Base-by-base conservation (phyloP, 345 rosid species). In the Litchi chinensis region DNA sequence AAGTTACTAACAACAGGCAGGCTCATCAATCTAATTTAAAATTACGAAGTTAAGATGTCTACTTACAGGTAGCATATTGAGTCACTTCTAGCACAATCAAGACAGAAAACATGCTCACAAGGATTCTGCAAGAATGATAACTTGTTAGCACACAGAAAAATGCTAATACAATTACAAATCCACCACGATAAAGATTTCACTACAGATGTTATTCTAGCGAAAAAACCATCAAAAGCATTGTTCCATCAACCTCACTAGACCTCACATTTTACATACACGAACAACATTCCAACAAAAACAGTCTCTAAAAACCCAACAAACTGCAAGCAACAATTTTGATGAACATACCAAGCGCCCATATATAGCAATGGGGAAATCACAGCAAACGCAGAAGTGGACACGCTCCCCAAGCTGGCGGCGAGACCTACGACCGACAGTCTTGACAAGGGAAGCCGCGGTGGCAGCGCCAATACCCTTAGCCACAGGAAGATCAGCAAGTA, bases 401-500 rank as follows among this genome's bases (percentile, higher is more conserved):
- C 99, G 87, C 87, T 96, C 98, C 5, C 99, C 99, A 19, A 94
- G 89, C 82, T 89, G 97, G 43, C 99, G 94, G 37, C 98, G 94
- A 32, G 99, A 94, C 80, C 93, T 89, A 28, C 98, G 94, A 68
- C 98, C 98, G 3, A 92, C 87, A 43, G 90, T 86, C 78, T 88
- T 96, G 66, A 85, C 88, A 15, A 84, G 79, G 15, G 94, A 85
- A 68, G 94, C 84, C 12, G 91, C 87, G 37, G 94, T 88, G 3
- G 92, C 91, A 2, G 90, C 86, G 56, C 98, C 99, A 63, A 96
- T 91, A 54, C 99, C 97, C 86, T 96, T 94, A 0, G 97, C 99
- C n/a, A 96, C 98, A 0, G 98, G 98, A 68, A 96, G 99, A 80
- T 96, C 99, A 4, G 99, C 95, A 62, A 96, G 98, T 41, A 96